Base-by-base conservation (phyloP, 306 rosid genomes). In the Quercus agrifolia region DNA sequence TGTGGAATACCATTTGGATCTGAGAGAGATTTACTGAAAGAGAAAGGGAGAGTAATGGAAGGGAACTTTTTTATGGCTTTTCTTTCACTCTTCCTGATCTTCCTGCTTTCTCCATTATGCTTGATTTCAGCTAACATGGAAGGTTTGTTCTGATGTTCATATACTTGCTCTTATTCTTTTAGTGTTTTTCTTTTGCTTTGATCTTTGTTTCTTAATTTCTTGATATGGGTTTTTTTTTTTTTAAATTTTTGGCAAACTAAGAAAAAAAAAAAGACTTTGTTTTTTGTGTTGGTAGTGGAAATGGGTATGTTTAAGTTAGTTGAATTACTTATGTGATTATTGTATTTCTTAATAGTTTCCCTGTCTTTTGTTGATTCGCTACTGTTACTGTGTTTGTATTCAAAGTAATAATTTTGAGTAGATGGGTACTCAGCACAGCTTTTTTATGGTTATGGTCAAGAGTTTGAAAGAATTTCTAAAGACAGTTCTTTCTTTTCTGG, bases 51-150 rank as follows among this genome's bases (percentile, higher is more conserved):
- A 41, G 46, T 41, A 41, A 92, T 91, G 99, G 96, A 86, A 80
- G 79, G 44, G 68, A 86, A 81, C 84, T 80, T 83, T 41, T 70
- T 84, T 41, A 78, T 80, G 87, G 88, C 86, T 90, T 86, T 88
- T 68, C 68, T 82, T 85, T 83, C 88, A 41, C 77, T 89, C 69
- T 90, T 67, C 79, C 84, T 85, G 83, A 75, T 89, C 85, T 77
- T 91, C 81, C 38, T 90, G 77, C 82, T 83, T 90, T 90, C 78
- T 77, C 90, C 91, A 56, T 77, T 84, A 88, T 95, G 98, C 85
- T 80, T 88, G 85, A 86, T 91, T 82, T 90, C 91, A 79, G 97
- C 99, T 74, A 95, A 95, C 88, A 91, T 91, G 97, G 99, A 95
- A 93, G 99, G 99, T 95, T 6, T 20, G 82, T 58, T 10, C 21